phyloP scores from a whole-genome alignment of 306 rosid species.

The Castanospermum australe region DNA sequence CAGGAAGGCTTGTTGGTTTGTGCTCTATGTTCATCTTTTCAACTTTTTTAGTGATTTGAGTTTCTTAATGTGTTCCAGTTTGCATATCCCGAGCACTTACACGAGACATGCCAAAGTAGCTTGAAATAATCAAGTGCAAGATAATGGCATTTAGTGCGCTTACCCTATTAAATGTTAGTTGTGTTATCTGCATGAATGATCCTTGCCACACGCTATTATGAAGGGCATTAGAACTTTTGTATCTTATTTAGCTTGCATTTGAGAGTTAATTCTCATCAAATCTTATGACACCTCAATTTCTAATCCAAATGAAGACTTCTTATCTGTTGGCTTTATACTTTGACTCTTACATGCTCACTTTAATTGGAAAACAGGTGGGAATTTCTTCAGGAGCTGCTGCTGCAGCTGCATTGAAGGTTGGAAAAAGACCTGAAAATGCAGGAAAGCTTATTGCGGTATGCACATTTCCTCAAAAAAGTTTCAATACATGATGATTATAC shows the following conservation, averaged over 20 bases:
- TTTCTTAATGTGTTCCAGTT: not conserved
- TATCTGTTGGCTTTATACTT: slow-evolving; percentile 1
- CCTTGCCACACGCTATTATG: not conserved
- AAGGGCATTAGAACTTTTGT: not conserved
- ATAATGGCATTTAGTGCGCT: not conserved
- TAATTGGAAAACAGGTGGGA: slow-evolving; percentile 71
- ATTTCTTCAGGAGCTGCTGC: slow-evolving; percentile 98
- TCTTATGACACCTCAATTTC: slow-evolving; percentile 6
- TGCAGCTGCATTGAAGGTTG: slow-evolving; percentile 89
- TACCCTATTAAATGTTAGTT: not conserved
- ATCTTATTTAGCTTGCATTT: not conserved
- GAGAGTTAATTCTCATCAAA: slow-evolving; percentile 16
- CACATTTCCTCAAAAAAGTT: not conserved
- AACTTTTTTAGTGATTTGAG: slow-evolving; percentile 7
- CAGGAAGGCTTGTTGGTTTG: slow-evolving; percentile 98
- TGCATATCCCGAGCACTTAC: slow-evolving; percentile 10
- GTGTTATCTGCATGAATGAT: not conserved
- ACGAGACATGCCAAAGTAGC: not conserved
- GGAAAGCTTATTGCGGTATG: slow-evolving; percentile 92
- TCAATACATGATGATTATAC: not conserved
- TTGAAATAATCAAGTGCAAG: slow-evolving; percentile 9
- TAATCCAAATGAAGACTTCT: slow-evolving; percentile 5
- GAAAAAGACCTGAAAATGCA: slow-evolving; percentile 89
- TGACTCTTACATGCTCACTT: slow-evolving; percentile 28
- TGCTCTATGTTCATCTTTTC: slow-evolving; percentile 18